A percentile compares a stretch with the other conserved stretches of the same genome.
phyloP scores from a whole-genome alignment of 2,329 filamentous ascomycete genomes.

The Verticillium tricorpus region DNA sequence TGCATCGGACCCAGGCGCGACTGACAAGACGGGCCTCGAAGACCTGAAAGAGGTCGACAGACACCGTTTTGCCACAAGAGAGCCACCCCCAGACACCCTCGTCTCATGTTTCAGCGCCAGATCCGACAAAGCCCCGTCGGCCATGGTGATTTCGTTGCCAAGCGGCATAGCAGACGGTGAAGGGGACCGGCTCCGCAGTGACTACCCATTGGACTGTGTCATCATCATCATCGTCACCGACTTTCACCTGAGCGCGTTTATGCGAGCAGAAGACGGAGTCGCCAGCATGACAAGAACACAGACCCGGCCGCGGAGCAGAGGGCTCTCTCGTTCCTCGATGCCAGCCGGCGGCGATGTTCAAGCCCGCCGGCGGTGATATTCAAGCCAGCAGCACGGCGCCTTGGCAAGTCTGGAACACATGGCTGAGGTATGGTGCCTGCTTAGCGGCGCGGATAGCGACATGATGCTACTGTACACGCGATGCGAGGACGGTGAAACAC shows the following conservation, averaged over 20 bases:
- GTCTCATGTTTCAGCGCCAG: neutral
- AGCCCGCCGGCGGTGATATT: neutral
- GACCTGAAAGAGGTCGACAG: neutral
- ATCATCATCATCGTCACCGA: neutral
- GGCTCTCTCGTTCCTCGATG: neutral
- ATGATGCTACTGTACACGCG: neutral
- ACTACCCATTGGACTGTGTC: neutral
- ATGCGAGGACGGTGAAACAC: neutral
- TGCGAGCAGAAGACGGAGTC: neutral
- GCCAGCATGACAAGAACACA: neutral
- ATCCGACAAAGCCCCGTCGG: neutral
- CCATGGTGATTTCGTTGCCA: neutral
- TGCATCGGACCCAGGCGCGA: neutral
- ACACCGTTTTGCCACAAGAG: neutral
- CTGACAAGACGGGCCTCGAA: neutral
- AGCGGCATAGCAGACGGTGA: neutral
- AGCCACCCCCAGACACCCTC: neutral
- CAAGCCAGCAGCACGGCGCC: neutral
- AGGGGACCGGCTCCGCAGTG: neutral
- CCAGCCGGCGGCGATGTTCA: neutral
- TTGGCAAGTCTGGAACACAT: neutral
- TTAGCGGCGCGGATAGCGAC: neutral
- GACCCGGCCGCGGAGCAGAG: neutral
- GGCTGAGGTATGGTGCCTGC: neutral
- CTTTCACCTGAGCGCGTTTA: neutral